These are phyloP conservation scores for Collybia nuda DNA, from an alignment of 768 basidiomycete genomes.

Conservation along the genomic window DNA sequence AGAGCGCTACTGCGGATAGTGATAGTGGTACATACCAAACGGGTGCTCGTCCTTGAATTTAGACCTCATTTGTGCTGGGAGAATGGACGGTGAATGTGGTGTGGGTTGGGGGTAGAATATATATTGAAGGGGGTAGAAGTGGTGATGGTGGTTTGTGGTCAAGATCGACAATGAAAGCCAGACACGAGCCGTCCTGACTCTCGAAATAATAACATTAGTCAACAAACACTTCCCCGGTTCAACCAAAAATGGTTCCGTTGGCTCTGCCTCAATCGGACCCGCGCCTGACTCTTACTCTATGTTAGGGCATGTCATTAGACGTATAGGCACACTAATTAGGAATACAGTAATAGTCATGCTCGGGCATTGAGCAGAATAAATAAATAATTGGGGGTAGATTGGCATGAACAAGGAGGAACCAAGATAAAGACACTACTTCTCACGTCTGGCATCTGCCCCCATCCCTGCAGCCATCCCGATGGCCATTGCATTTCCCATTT, in stretches of 20 bases:
- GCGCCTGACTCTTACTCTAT: no score
- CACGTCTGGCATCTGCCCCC: conserved; percentile 38
- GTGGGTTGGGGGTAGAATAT: conserved; percentile 1
- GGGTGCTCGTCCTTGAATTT: conserved; percentile 99
- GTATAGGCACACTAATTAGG: no score
- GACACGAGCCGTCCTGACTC: conserved; percentile 39
- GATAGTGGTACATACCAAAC: conserved; percentile 67
- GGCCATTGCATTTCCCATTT: conserved; percentile 63
- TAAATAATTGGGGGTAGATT: no score
- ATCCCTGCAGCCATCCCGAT: conserved; percentile 71
- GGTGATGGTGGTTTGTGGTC: conserved; percentile 23
- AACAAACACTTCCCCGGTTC: conserved; percentile 13
- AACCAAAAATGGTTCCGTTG: no score
- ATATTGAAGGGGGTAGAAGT: conserved; percentile 15
- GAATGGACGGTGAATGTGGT: conserved; percentile 3
- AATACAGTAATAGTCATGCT: no score
- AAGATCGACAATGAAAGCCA: conserved; percentile 25
- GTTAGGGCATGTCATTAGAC: no score
- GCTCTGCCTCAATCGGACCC: no score
- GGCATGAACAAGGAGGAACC: not conserved
- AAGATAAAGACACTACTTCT: not conserved
- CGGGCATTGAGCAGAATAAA: no score
- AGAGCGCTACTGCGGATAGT: conserved; percentile 17
- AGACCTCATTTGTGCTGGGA: conserved; percentile 67
- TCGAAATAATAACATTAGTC: conserved; percentile 18